A percentile compares a stretch with the other conserved stretches of the same genome.
Evolutionary conservation across 73 alveolate genomes (phyloP).

Genomic region (Urostyla sp.): DNA sequence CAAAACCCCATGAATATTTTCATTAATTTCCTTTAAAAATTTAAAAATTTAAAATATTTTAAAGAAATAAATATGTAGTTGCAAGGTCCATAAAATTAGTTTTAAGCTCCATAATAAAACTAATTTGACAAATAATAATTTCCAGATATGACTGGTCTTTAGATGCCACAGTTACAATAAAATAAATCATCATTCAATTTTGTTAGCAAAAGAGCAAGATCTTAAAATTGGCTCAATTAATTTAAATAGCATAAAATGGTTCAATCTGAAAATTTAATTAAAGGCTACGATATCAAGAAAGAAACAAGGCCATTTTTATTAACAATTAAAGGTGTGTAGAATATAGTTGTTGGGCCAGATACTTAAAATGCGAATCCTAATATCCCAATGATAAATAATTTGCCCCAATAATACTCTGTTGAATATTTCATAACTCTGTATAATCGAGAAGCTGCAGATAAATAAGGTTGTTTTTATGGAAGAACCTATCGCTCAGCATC

Average conservation of each 20-base stretch:
- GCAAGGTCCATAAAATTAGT: not conserved
- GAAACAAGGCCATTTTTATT: constrained; percentile 18
- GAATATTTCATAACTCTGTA: constrained; percentile 41
- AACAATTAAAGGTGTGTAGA: not conserved
- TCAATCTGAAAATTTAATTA: constrained; percentile 5
- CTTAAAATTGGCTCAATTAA: constrained; percentile 17
- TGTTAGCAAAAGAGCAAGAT: constrained; percentile 35
- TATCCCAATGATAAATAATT: too few relatives aligned
- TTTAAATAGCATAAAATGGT: constrained; percentile 16
- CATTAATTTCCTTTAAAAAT: not conserved
- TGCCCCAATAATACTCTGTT: not conserved
- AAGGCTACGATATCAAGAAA: not conserved
- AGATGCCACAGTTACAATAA: not conserved
- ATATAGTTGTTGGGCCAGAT: not conserved
- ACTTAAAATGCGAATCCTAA: too few relatives aligned
- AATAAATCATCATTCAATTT: not conserved
- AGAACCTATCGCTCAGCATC: constrained; percentile 38
- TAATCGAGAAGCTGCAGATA: constrained; percentile 11
- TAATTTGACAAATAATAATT: too few relatives aligned
- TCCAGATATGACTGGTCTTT: too few relatives aligned
- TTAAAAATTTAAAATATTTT: not conserved
- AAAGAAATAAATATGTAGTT: not conserved
- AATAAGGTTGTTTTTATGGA: constrained; percentile 41
- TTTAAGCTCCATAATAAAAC: too few relatives aligned
- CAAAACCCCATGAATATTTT: too few relatives aligned